Evolutionary conservation across 305 asterid genomes (phyloP).

Genomic region (Solanum aculeatissimum): DNA sequence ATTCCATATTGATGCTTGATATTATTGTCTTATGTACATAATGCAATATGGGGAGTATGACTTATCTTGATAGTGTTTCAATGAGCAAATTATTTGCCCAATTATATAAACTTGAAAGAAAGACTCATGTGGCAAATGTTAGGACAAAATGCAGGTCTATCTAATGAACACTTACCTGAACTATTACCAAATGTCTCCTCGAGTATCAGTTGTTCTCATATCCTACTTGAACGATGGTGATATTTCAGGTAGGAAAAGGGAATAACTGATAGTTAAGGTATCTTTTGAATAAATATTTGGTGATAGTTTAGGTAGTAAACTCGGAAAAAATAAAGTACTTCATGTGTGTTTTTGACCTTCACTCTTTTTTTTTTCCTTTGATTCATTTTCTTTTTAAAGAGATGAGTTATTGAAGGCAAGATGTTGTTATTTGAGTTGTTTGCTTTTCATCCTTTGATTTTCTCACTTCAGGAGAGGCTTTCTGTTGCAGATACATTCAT

Average conservation of each 20-base stretch:
- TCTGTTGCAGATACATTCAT: not conserved
- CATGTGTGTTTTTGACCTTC: not conserved
- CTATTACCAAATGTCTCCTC: not conserved
- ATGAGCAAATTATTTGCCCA: conserved; percentile 18
- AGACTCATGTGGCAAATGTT: not conserved
- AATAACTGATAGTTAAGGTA: not conserved
- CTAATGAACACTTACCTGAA: too few relatives aligned
- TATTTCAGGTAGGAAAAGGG: not conserved
- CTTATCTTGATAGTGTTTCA: conserved; percentile 15
- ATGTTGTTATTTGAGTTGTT: not conserved
- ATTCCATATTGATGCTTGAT: conserved; percentile 48
- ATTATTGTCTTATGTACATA: not conserved
- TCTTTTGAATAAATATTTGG: not conserved
- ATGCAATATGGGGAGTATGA: conserved; percentile 11
- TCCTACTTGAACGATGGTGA: not conserved
- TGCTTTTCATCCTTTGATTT: too few relatives aligned
- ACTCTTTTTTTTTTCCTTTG: not conserved
- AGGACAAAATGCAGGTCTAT: not conserved
- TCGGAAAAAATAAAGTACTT: not conserved
- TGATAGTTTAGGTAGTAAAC: not conserved
- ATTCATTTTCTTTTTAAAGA: not conserved
- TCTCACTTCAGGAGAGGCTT: too few relatives aligned
- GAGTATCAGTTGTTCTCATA: not conserved
- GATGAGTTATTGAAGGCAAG: conserved; percentile 66
- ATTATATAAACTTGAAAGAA: conserved; percentile 15